Base-by-base conservation (phyloP, 805 yeast species). In the Candida berthetii region DNA sequence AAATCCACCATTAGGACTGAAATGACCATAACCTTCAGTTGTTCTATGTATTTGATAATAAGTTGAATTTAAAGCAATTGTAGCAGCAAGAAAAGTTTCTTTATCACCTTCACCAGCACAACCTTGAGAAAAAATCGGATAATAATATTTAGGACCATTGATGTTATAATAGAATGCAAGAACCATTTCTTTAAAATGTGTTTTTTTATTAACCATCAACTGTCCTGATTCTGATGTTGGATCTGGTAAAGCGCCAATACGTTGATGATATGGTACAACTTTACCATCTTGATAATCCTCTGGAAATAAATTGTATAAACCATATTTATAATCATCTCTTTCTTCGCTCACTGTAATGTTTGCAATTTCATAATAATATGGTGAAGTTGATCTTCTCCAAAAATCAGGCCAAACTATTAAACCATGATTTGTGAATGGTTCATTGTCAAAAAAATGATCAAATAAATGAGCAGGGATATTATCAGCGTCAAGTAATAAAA, bases 101-200 rank as follows among this genome's bases (percentile, higher is more conserved):
- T 84, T 84, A 54, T 84, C 91, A 39, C 91, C 90, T 64, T 83
- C 85, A 22, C 91, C 91, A 1, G 87, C 80, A 20, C 78, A 68
- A 4, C 87, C 87, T 54, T 82, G 90, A 0, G 86, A 74, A 48
- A 84, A 66, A 43, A 84, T 59, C 10, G 81, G 82, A 51, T 83
- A 84, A 57, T 77, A 84, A 61, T 72, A 78, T 8, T 67, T 59
- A 1, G 88, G 88, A 0, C 91, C 90, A 57, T 67, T 65, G 1
- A 78, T 60, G 49, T 84, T 83, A 57, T 84, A 84, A 58, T 81
- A 83, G 32, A 78, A 63, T 3, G 85, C 67, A 37, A 84, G 59
- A 22, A 82, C 55, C 36, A 83, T 55, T 0, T 87, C 79, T 44
- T 69, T 71, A 41, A 80, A 52, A 53, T 83, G 91, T 2, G 66